Percentiles rank a stretch among this genome's conserved stretches.
These are phyloP conservation scores for Castanopsis chinensis DNA, from an alignment of 306 rosid genomes.

Conservation along the genomic window DNA sequence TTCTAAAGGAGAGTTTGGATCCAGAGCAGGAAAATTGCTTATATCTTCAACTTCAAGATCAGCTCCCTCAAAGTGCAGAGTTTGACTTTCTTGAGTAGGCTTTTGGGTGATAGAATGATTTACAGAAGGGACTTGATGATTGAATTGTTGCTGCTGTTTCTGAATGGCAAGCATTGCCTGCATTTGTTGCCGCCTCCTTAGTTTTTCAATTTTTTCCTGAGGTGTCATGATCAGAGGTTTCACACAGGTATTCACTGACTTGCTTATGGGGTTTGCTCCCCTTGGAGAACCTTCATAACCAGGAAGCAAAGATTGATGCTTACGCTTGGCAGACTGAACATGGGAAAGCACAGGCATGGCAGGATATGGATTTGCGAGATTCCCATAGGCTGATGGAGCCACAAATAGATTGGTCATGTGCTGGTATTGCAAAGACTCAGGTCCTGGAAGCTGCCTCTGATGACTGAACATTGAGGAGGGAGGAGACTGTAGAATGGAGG, in stretches of 20 bases:
- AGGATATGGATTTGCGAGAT: slow-evolving; percentile 53
- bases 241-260: slow-evolving; percentile 35
- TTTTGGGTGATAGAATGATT: slow-evolving; percentile 42
- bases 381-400: slow-evolving; percentile 43
- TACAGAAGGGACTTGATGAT: slow-evolving; percentile 49
- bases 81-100: slow-evolving; percentile 45
- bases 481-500: slow-evolving; percentile 47
- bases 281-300: slow-evolving; percentile 46
- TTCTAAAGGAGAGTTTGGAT: slow-evolving; percentile 50
- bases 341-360: slow-evolving; percentile 58
- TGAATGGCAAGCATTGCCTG: slow-evolving; percentile 96
- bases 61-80: slow-evolving; percentile 43
- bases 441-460: slow-evolving; percentile 53
- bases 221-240: slow-evolving; percentile 79
- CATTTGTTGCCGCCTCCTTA: slow-evolving; percentile 91
- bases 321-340: slow-evolving; percentile 44
- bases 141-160: slow-evolving; percentile 71
- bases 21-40: slow-evolving; percentile 41
- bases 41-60: slow-evolving; percentile 55
- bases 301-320: slow-evolving; percentile 44
- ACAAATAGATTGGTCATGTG: slow-evolving; percentile 49
- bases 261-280: slow-evolving; percentile 33
- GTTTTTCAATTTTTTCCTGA: slow-evolving; percentile 88
- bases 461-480: slow-evolving; percentile 48
- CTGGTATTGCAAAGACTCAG: slow-evolving; percentile 49